Evolutionary conservation across 208 protist genomes (phyloP), one percentile per base, ranked within the genome.

Genomic region (Trypanosoma caninum): DNA sequence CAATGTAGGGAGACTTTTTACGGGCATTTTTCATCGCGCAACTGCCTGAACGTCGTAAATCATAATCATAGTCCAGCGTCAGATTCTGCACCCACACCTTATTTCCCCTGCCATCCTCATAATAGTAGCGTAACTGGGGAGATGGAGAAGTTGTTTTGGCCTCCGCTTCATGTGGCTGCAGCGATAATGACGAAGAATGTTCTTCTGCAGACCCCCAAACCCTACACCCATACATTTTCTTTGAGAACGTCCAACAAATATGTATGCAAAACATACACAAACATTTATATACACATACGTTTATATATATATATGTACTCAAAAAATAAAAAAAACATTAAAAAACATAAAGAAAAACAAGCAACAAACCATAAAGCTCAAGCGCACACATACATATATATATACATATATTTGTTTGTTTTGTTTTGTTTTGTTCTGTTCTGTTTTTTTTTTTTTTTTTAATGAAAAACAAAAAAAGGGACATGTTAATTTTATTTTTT

Each of bases 21-120:
- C n/a, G 3, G 11, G 18, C 2, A 42, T 20, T 31, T 6, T 22
- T 59, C 16, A 3, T 0, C 2, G 6, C 7, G 2, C 8, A 18
- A 14, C 22, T 34, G 7, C 41, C 28, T 7, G 11, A 16, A 1
- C 38, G 38, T 33, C 30, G 27, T 18, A 20, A 27, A n/a, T 58
- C 40, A 47, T 58, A 51, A 20, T 72, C 65, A 47, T 58, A 51
- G 30, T 72, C 65, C 16, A 72, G 25, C 13, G 14, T 64, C 4
- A 65, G 52, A n/a, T 72, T 62, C 18, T 63, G 65, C 45, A 72
- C 65, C 65, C 65, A 72, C 22, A 72, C 57, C 30, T 52, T 64
- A 56, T 58, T 58, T 28, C 65, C 65, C 30, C 56, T 42, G 5
- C 55, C 65, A 42, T 72, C 65, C 38, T 65, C 56, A 42, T 72